Conservation (phyloP, 345 rosid species). For the Salix exigua region DNA sequence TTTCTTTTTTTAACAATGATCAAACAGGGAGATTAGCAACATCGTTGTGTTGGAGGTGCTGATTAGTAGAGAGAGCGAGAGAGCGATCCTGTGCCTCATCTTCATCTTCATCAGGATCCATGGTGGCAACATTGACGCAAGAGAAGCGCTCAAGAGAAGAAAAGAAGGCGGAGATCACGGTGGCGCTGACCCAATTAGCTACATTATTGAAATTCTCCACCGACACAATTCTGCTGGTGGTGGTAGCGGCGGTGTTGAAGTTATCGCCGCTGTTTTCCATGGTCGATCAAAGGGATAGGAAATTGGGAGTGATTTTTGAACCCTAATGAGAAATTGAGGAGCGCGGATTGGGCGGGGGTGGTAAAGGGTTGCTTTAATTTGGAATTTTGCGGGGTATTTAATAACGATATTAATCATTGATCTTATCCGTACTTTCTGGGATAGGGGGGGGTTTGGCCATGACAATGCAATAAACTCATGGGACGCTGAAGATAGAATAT, state of each 20-base stretch:
- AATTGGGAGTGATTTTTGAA: not conserved
- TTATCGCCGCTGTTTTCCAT: slow-evolving; percentile 20
- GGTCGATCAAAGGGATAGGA: not conserved
- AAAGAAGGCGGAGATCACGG: slow-evolving; percentile 79
- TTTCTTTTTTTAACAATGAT: not conserved
- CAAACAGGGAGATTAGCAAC: slow-evolving; percentile 26
- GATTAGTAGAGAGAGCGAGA: slow-evolving; percentile 37
- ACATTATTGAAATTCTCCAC: slow-evolving; percentile 47
- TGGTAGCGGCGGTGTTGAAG: not conserved
- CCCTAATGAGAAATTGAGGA: not conserved
- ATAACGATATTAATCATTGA: not conserved
- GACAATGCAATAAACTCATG: too few species aligned
- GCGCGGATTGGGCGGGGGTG: not conserved
- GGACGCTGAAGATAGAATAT: too few species aligned
- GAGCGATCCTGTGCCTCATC: slow-evolving; percentile 54
- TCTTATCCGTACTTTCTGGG: not conserved
- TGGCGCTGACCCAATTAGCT: slow-evolving; percentile 68
- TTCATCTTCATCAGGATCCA: slow-evolving; percentile 59
- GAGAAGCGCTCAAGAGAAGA: slow-evolving; percentile 85
- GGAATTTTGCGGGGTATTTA: not conserved
- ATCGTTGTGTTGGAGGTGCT: slow-evolving; percentile 26
- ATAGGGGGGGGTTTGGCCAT: not conserved
- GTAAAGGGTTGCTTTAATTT: not conserved
- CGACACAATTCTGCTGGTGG: slow-evolving; percentile 30
- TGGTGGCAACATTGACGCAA: slow-evolving; percentile 72